A percentile compares a stretch with the other conserved stretches of the same genome.
These are phyloP conservation scores for Euphorbia celastroides DNA, from an alignment of 441 rosid genomes.

Conservation along the genomic window DNA sequence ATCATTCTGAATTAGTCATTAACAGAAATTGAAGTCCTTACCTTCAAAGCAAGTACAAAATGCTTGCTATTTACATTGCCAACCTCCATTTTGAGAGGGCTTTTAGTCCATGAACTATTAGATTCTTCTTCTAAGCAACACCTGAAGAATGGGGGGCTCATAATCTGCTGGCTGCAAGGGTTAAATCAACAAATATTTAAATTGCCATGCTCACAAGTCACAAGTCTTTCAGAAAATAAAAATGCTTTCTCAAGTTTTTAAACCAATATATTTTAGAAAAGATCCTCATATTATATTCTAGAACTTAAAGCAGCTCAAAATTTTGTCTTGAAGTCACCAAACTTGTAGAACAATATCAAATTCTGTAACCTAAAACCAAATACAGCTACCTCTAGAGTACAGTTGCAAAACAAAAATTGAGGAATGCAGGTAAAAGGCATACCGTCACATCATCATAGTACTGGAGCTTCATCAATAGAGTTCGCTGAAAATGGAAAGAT, in stretches of 20 bases:
- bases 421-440: slow-evolving; percentile 25
- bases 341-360: neutral
- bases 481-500: slow-evolving; percentile 54
- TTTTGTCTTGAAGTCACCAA: neutral
- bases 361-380: neutral
- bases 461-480: slow-evolving; percentile 88
- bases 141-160: slow-evolving; percentile 95
- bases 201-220: neutral
- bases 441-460: slow-evolving; percentile 96
- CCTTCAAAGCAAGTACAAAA: slow-evolving; percentile 80
- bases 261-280: neutral
- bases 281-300: neutral
- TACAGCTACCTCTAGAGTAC: neutral
- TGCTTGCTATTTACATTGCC: slow-evolving; percentile 98
- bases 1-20: neutral
- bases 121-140: slow-evolving; percentile 81
- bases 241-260: slow-evolving; percentile 10
- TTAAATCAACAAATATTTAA: slow-evolving; percentile 2
- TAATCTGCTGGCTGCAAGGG: slow-evolving; percentile 78
- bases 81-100: slow-evolving; percentile 90
- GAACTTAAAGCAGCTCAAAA: neutral
- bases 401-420: neutral
- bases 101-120: slow-evolving; percentile 73
- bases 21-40: slow-evolving; percentile 20
- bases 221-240: neutral